phyloP scores from a whole-genome alignment of 2,329 filamentous ascomycete species.

The Aureobasidium sp. region DNA sequence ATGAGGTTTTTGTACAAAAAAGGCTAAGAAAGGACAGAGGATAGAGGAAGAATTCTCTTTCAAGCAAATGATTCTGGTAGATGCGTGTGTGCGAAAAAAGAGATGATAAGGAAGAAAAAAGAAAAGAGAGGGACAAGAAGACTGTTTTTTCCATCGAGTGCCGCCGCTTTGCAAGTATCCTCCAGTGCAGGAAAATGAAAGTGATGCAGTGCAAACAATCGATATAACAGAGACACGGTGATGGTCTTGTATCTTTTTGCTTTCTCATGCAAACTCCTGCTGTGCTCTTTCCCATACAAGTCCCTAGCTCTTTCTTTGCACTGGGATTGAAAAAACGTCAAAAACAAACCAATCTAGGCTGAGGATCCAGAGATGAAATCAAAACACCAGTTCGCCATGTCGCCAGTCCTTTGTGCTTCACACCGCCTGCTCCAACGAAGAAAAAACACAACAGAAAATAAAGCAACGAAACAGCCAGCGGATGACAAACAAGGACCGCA shows the following conservation, averaged over 20 bases:
- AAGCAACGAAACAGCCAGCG: neutral
- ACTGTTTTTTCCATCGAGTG: no score
- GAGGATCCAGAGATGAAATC: neutral
- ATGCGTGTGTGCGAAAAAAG: no score
- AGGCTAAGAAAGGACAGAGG: no score
- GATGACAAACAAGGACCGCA: neutral
- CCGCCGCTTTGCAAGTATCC: no score
- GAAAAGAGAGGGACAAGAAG: no score
- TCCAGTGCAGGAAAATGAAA: no score
- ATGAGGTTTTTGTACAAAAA: no score
- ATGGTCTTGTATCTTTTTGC: neutral
- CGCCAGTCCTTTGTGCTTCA: neutral
- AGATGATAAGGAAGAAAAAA: no score
- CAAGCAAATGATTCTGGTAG: no score
- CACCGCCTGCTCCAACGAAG: neutral
- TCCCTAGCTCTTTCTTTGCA: neutral
- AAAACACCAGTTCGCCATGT: neutral
- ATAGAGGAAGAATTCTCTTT: no score
- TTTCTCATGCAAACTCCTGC: neutral
- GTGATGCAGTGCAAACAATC: neutral
- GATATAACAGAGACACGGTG: neutral
- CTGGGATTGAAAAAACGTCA: neutral
- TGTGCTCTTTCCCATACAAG: neutral
- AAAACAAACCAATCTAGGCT: neutral
- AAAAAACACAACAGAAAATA: neutral